Evolutionary conservation across 2,329 filamentous ascomycete species (phyloP).

Genomic region (Neocucurbitaria cava): DNA sequence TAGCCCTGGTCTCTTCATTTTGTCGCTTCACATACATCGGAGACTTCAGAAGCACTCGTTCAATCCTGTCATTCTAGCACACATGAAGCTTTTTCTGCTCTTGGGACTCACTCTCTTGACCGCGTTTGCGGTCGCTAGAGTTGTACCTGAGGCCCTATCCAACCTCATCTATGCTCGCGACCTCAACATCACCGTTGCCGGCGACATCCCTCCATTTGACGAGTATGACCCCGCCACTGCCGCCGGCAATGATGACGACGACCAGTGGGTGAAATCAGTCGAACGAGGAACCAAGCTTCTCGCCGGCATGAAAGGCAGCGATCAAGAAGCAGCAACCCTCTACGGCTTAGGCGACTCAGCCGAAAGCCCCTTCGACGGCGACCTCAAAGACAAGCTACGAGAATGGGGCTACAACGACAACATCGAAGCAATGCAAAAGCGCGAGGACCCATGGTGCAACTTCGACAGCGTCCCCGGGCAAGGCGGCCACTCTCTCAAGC

Average conservation of each 20-base stretch:
- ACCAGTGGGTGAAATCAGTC: constrained; percentile 8
- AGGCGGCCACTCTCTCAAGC: constrained; percentile 10
- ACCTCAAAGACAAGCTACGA: constrained; percentile 6
- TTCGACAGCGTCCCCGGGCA: constrained; percentile 4
- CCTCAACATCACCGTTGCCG: neutral
- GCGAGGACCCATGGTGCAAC: constrained; percentile 11
- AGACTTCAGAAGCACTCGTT: too few species aligned
- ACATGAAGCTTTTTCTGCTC: neutral
- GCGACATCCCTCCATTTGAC: neutral
- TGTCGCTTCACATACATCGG: too few species aligned
- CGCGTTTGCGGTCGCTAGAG: neutral
- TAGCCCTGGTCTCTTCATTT: too few species aligned
- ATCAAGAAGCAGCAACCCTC: constrained; percentile 11
- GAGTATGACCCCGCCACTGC: neutral
- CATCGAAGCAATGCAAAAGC: constrained; percentile 3
- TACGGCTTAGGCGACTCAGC: constrained; percentile 9
- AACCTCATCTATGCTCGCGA: neutral
- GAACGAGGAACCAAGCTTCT: constrained; percentile 16
- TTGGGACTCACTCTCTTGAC: neutral
- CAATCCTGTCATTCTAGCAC: neutral
- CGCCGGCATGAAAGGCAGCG: constrained; percentile 16
- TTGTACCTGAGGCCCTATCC: neutral
- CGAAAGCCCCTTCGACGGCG: constrained; percentile 12
- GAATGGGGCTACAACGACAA: constrained; percentile 22
- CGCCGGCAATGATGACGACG: constrained; percentile 2